Evolutionary conservation across 495 filamentous ascomycete species (phyloP), one percentile per base, ranked within the genome.

Genomic region (Physcia stellaris): DNA sequence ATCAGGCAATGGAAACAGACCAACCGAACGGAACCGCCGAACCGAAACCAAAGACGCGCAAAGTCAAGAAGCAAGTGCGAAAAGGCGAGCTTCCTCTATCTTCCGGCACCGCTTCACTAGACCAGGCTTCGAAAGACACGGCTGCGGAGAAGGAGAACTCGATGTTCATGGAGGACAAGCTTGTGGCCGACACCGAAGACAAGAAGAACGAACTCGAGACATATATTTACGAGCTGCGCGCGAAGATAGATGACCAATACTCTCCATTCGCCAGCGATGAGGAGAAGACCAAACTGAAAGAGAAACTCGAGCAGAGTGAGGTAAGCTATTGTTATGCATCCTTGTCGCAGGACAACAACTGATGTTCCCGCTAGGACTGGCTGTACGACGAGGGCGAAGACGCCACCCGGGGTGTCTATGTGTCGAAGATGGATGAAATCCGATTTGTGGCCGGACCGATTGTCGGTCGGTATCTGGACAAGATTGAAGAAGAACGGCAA

Each of bases 171-270:
- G 85, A 96, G 58, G 90, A 99, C 66, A 99, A 96, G 70, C 75
- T 95, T 26, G 87, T 99, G 29, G 85, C 86, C 39, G 92, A 96
- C 59, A 99, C 90, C 17, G 90, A 96, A 55, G 85, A 96, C 67
- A 92, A 90, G 73, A 96, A 96, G 84, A 99, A 99, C 67, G 90
- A 95, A 59, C 80, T 99, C 28, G 90, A 99, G 69, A 77, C 82
- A 26, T 88, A 77, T 60, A 95, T 96, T 67, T 99, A 99, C 62
- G 84, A 94, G 50, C 69, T 92, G 52, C 78, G 87, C 45, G 84
- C 85, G 64, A 94, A 94, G 73, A 71, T 95, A 34, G 83, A 94
- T 50, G 85, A 86, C 45, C 71, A 82, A 47, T 95, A 90, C 61
- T 66, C 86, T 39, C 78, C 87, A 33, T 85, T 94, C 48, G 79